These are phyloP conservation scores for Phoenix dactylifera DNA, from an alignment of 176 grass and related monocot species.

Conservation along the genomic window DNA sequence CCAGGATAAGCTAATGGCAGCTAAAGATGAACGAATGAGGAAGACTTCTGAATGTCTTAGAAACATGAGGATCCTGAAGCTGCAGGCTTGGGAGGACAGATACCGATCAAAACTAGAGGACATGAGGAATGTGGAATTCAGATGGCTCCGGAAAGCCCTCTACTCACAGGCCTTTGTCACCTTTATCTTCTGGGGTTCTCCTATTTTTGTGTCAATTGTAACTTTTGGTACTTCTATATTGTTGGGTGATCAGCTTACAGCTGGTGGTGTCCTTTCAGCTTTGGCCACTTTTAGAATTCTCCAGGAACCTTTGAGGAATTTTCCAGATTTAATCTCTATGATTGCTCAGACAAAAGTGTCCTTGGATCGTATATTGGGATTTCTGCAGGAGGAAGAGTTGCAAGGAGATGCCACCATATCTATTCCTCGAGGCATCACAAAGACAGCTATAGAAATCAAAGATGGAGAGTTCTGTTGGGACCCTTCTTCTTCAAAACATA, in stretches of 20 bases:
- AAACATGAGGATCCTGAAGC: slow-evolving; percentile 77
- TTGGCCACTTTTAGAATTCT: slow-evolving; percentile 67
- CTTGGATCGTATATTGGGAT: slow-evolving; percentile 50
- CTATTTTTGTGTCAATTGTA: slow-evolving; percentile 52
- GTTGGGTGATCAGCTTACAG: slow-evolving; percentile 32
- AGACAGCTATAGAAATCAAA: slow-evolving; percentile 21
- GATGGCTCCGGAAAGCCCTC: slow-evolving; percentile 61
- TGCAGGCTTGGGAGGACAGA: slow-evolving; percentile 64
- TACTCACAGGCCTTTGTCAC: slow-evolving; percentile 67
- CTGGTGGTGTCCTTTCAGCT: slow-evolving; percentile 65
- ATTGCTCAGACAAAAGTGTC: slow-evolving; percentile 90
- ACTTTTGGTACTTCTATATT: slow-evolving; percentile 48
- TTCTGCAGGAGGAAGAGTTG: slow-evolving; percentile 66
- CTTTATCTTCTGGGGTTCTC: slow-evolving; percentile 67
- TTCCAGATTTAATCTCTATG: slow-evolving; percentile 70
- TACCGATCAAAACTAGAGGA: slow-evolving; percentile 30
- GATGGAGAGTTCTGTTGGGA: slow-evolving; percentile 61
- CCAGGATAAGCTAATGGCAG: slow-evolving; percentile 66
- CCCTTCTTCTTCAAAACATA: slow-evolving; percentile 22
- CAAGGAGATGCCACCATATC: slow-evolving; percentile 24
- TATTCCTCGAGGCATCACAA: slow-evolving; percentile 1
- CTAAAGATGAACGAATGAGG: slow-evolving; percentile 79
- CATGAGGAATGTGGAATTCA: slow-evolving; percentile 56
- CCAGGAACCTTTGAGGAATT: slow-evolving; percentile 64
- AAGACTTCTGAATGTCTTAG: slow-evolving; percentile 63